Evolutionary conservation across 495 filamentous ascomycete genomes (phyloP), one percentile per base, ranked within the genome.

Genomic region (Xylona heveae): DNA sequence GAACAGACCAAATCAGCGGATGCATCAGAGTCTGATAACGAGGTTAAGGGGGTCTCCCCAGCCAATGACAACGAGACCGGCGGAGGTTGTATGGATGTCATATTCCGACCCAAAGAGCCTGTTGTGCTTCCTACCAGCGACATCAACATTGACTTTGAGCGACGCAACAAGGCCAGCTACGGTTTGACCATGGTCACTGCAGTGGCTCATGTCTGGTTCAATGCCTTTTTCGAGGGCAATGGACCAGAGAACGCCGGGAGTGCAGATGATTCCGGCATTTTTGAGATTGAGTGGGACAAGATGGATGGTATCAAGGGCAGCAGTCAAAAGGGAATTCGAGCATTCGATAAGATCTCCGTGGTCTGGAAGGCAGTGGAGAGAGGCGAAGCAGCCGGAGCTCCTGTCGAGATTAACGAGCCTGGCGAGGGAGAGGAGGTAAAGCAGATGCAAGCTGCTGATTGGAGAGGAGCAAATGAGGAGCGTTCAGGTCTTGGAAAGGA

Each of bases 131-230:
- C 76, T 1, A 76, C 69, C 23, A 78, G 69, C 37, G 88, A 97
- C 45, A 59, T 94, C 40, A 92, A 91, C 49, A 79, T 97, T 41
- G 72, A 78, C 39, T 66, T 94, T 29, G 82, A 93, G 47, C 65
- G 78, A 10, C 68, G 78, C 29, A 80, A 74, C 32, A 79, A 76
- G 44, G 70, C 68, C 10, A 66, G 67, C 1, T 75, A 80, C 51
- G 78, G 76, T 4, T 67, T 78, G 40, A 78, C 79, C 3, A 77
- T 94, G 71, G 82, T 93, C 6, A 94, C 84, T 3, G 71, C 82
- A 0, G 73, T 94, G 22, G 81, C 84, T 1, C 83, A 94, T 37
- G 77, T 93, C 19, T 97, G 88, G 88, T 91, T 92, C 55, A 97
- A 97, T 44, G 54, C 74, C 2, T 94, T 72, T 53, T 94, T 94